phyloP scores from a whole-genome alignment of 768 basidiomycete species.

The Gymnopilus dilepis region DNA sequence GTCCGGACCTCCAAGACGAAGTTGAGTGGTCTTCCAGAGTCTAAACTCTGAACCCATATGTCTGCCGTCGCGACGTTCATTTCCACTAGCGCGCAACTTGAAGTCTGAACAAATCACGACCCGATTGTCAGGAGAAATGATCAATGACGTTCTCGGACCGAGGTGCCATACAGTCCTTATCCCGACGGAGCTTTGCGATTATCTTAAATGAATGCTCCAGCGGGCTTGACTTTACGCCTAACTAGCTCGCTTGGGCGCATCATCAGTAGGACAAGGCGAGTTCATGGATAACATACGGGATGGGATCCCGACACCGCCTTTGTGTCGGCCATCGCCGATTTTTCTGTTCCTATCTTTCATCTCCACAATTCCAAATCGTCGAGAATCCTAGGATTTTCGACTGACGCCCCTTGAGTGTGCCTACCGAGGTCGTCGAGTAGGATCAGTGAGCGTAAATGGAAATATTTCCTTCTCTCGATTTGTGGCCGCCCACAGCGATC shows the following conservation, averaged over 20 bases:
- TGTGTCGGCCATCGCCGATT: slow-evolving; percentile 1
- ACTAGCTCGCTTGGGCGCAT: neutral
- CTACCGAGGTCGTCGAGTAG: no score
- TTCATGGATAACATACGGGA: slow-evolving; percentile 1
- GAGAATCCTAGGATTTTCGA: neutral
- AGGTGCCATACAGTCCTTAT: neutral
- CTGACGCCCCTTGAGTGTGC: neutral
- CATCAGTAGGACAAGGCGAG: neutral
- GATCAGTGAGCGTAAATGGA: neutral
- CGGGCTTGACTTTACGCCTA: neutral
- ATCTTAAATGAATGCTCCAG: neutral
- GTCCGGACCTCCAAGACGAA: neutral
- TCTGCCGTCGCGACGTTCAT: neutral
- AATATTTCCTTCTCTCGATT: neutral
- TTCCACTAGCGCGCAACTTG: neutral
- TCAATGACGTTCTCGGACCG: neutral
- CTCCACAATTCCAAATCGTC: neutral
- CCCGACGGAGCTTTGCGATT: neutral
- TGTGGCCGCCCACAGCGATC: neutral
- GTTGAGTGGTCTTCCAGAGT: neutral
- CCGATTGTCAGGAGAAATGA: neutral
- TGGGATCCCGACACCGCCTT: neutral
- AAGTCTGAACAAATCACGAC: neutral
- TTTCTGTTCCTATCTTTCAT: neutral
- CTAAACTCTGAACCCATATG: neutral